phyloP scores from a whole-genome alignment of 768 basidiomycete species.

The Trametes cinnabarina region DNA sequence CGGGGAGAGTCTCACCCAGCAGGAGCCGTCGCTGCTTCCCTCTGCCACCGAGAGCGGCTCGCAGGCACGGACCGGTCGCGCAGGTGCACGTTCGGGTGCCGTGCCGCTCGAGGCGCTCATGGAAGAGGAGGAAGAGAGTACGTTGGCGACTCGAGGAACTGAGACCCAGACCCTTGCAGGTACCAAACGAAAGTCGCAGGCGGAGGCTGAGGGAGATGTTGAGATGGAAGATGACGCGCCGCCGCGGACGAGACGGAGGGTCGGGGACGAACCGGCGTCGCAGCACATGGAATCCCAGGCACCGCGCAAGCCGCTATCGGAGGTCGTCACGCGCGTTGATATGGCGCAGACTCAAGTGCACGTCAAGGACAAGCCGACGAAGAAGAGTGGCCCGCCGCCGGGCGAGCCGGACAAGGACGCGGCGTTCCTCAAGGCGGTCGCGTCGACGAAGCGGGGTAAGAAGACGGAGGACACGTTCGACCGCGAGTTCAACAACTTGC shows the following conservation, averaged over 20 bases:
- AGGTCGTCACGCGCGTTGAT: slow-evolving; percentile 18
- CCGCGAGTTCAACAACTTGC: slow-evolving; percentile 75
- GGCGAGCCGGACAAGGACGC: slow-evolving; percentile 65
- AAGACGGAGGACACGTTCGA: slow-evolving; percentile 69
- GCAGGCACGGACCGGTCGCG: not conserved
- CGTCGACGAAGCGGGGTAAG: slow-evolving; percentile 69
- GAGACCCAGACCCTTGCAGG: slow-evolving; percentile 22
- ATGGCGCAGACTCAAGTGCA: slow-evolving; percentile 17
- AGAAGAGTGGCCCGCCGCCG: slow-evolving; percentile 35
- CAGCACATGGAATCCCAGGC: slow-evolving; percentile 23
- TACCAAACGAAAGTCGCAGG: slow-evolving; percentile 41
- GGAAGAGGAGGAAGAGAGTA: slow-evolving; percentile 58
- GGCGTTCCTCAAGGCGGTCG: slow-evolving; percentile 69
- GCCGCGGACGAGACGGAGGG: slow-evolving; percentile 40
- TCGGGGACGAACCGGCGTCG: slow-evolving; percentile 36
- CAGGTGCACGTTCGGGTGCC: slow-evolving; percentile 1
- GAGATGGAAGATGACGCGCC: slow-evolving; percentile 35
- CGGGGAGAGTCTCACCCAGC: slow-evolving; percentile 30
- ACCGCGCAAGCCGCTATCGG: slow-evolving; percentile 29
- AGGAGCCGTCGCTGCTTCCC: slow-evolving; percentile 14
- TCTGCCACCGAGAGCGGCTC: slow-evolving; percentile 14
- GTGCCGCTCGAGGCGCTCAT: slow-evolving; percentile 36
- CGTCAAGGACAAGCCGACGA: slow-evolving; percentile 20
- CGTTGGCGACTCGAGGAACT: slow-evolving; percentile 3
- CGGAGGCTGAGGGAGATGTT: slow-evolving; percentile 36